Percentiles rank a stretch among this genome's conserved stretches.
Evolutionary conservation across 176 grass and related monocot genomes (phyloP).

Genomic region (Phoenix roebelenii): DNA sequence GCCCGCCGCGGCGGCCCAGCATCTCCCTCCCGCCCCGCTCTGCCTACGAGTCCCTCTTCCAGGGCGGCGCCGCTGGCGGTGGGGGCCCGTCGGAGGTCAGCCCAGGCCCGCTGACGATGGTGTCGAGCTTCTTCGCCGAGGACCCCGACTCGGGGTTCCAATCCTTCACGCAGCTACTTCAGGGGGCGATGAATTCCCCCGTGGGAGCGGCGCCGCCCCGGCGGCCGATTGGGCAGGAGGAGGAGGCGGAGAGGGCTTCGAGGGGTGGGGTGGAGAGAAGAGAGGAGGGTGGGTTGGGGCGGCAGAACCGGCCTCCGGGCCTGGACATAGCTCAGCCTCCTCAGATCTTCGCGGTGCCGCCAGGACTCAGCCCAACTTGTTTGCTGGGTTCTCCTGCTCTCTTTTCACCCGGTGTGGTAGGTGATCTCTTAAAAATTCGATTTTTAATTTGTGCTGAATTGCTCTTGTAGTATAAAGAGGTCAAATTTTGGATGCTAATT

Average conservation of each 20-base stretch:
- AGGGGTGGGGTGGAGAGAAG: constrained; percentile 9
- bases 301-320: constrained; percentile 16
- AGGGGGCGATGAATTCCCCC: constrained; percentile 29
- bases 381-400: constrained; percentile 65
- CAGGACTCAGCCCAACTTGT: constrained; percentile 59
- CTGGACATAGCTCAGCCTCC: constrained; percentile 23
- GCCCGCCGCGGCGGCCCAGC: constrained; percentile 47
- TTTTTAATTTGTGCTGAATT: neutral
- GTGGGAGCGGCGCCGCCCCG: neutral
- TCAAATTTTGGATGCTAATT: too few relatives aligned
- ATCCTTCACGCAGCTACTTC: constrained; percentile 74
- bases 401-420: constrained; percentile 65
- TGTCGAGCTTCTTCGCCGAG: constrained; percentile 65
- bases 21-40: constrained; percentile 59
- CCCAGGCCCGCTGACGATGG: constrained; percentile 82
- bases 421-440: neutral
- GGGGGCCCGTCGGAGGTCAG: constrained; percentile 23
- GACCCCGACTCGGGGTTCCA: constrained; percentile 24
- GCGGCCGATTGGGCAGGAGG: neutral
- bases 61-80: constrained; percentile 22
- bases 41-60: constrained; percentile 50
- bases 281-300: constrained; percentile 16
- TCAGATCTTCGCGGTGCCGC: constrained; percentile 50
- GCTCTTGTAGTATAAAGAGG: too few relatives aligned
- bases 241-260: neutral